Evolutionary conservation across 345 rosid genomes (phyloP).

Genomic region (Syzygium aromaticum): DNA sequence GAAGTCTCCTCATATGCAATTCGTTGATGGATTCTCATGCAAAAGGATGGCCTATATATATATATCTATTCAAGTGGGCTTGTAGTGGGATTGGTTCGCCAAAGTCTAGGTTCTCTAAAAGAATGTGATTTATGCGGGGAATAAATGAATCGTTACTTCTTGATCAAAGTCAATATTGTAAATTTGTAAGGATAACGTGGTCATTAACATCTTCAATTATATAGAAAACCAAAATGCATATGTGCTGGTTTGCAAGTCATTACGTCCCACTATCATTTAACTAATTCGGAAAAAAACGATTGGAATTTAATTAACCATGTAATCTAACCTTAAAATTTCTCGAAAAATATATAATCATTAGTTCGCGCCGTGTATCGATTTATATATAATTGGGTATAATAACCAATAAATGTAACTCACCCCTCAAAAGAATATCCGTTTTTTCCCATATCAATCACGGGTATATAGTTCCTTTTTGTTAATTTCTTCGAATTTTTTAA

Average conservation of each 20-base stretch:
- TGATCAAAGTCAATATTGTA: background rate
- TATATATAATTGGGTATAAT: background rate
- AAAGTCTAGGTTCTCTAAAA: background rate
- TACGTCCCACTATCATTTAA: background rate
- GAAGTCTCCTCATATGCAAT: background rate
- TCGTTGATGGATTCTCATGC: background rate
- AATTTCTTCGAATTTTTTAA: background rate
- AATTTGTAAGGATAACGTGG: background rate
- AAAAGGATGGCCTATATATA: background rate
- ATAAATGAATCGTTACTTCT: background rate
- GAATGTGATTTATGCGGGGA: background rate
- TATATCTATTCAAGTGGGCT: background rate
- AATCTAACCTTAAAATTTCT: background rate
- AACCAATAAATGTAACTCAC: background rate
- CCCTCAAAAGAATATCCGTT: accelerated
- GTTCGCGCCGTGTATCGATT: background rate
- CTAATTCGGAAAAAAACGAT: background rate
- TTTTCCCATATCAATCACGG: background rate
- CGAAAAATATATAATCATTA: background rate
- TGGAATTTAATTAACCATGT: background rate
- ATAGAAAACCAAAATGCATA: background rate
- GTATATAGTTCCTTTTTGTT: background rate
- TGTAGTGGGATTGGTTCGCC: background rate
- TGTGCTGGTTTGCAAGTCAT: background rate
- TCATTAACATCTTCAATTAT: too few relatives aligned